phyloP scores from a whole-genome alignment of 2,329 filamentous ascomycete species.

The Botrytis deweyae region DNA sequence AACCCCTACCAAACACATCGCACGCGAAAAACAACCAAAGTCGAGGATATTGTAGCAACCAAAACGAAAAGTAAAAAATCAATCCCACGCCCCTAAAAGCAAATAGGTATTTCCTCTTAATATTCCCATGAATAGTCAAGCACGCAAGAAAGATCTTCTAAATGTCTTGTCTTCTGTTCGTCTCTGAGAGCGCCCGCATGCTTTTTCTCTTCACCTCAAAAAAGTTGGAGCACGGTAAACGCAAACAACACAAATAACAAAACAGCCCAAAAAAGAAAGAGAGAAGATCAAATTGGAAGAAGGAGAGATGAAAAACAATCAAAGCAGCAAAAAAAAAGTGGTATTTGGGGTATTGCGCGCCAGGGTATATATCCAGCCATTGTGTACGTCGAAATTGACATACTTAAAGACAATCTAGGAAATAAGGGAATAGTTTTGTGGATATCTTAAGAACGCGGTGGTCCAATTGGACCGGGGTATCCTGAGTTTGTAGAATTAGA shows the following conservation, averaged over 20 bases:
- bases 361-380: conserved; percentile 42
- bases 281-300: conserved; percentile 24
- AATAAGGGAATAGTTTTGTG: conserved; percentile 34
- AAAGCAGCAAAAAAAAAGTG: conserved; percentile 35
- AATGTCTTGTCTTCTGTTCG: conserved; percentile 30
- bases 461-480: conserved; percentile 90
- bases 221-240: conserved; percentile 19
- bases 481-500: conserved; percentile 94
- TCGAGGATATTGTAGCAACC: conserved; percentile 13
- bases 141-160: conserved; percentile 31
- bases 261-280: conserved; percentile 17
- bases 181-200: conserved; percentile 25
- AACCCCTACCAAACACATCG: conserved; percentile 1
- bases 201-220: conserved; percentile 30
- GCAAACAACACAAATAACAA: conserved; percentile 13
- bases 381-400: conserved; percentile 30
- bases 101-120: conserved; percentile 39
- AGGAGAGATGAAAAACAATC: conserved; percentile 27
- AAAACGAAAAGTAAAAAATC: conserved; percentile 21
- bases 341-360: conserved; percentile 40
- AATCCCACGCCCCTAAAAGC: conserved; percentile 28
- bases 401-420: conserved; percentile 33
- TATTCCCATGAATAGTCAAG: conserved; percentile 28
- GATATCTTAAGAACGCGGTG: conserved; percentile 65
- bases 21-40: conserved; percentile 15